phyloP scores from a whole-genome alignment of 768 basidiomycete species.

The Termitomyces sp. region DNA sequence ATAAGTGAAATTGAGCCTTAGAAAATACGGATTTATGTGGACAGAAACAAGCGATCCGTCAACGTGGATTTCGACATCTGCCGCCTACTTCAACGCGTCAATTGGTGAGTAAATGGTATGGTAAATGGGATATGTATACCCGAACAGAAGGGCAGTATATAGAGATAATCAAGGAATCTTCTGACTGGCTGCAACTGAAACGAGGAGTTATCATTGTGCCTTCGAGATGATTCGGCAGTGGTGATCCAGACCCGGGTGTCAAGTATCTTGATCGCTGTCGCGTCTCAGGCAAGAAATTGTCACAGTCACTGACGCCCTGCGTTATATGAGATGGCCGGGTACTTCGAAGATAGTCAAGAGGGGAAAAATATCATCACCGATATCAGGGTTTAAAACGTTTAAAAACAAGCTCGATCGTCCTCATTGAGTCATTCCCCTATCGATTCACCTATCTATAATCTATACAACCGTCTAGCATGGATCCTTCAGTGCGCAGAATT shows the following conservation, averaged over 20 bases:
- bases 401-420: neutral
- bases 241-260: neutral
- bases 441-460: neutral
- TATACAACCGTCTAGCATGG: conserved; percentile 26
- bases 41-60: conserved; percentile 65
- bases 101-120: conserved; percentile 8
- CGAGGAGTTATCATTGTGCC: conserved; percentile 68
- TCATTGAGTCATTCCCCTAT: neutral
- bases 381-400: neutral
- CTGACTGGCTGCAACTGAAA: conserved; percentile 65
- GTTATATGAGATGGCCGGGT: neutral
- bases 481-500: conserved; percentile 37
- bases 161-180: conserved; percentile 45
- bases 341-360: neutral
- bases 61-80: conserved; percentile 75
- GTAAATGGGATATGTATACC: conserved; percentile 31
- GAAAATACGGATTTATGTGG: conserved; percentile 80
- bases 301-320: neutral
- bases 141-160: conserved; percentile 72
- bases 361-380: neutral
- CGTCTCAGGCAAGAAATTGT: neutral
- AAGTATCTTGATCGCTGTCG: neutral
- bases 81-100: conserved; percentile 49
- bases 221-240: neutral
- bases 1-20: conserved; percentile 73